Evolutionary conservation across 768 basidiomycete genomes (phyloP).

Genomic region (Boletus reticulatus): DNA sequence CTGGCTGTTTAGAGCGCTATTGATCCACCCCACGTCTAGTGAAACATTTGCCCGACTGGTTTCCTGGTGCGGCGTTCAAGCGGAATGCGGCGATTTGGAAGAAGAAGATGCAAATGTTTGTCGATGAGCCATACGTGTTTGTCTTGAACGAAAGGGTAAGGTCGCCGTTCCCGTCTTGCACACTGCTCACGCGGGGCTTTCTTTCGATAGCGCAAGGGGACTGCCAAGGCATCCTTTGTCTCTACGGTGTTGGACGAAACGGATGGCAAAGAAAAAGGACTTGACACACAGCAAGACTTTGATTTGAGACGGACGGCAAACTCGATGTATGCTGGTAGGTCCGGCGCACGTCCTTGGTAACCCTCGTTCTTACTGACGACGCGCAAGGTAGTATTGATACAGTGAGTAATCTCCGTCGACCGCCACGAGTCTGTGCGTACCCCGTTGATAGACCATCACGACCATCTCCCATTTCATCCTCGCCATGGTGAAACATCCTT

Average conservation of each 20-base stretch:
- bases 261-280: background rate
- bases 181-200: background rate
- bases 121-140: slow-evolving; percentile 59
- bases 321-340: slow-evolving; percentile 63
- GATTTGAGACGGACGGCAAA: slow-evolving; percentile 83
- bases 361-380: background rate
- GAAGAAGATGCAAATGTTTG: slow-evolving; percentile 59
- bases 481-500: slow-evolving; percentile 63
- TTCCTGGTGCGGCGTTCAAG: slow-evolving; percentile 68
- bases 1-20: background rate
- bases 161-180: too few species aligned
- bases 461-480: slow-evolving; percentile 56
- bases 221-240: slow-evolving; percentile 39
- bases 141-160: slow-evolving; percentile 56
- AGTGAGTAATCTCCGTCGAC: slow-evolving; percentile 31
- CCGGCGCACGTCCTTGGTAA: background rate
- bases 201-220: slow-evolving; percentile 37
- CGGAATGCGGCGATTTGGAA: slow-evolving; percentile 61
- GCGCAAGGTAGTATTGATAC: slow-evolving; percentile 56
- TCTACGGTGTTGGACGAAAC: slow-evolving; percentile 49
- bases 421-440: background rate
- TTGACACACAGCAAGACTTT: slow-evolving; percentile 45
- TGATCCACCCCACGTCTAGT: slow-evolving; percentile 31
- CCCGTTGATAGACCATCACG: slow-evolving; percentile 44
- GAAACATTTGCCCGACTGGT: slow-evolving; percentile 59